Evolutionary conservation across 2,329 filamentous ascomycete genomes (phyloP).

Genomic region (Cercospora zeae-maydis): DNA sequence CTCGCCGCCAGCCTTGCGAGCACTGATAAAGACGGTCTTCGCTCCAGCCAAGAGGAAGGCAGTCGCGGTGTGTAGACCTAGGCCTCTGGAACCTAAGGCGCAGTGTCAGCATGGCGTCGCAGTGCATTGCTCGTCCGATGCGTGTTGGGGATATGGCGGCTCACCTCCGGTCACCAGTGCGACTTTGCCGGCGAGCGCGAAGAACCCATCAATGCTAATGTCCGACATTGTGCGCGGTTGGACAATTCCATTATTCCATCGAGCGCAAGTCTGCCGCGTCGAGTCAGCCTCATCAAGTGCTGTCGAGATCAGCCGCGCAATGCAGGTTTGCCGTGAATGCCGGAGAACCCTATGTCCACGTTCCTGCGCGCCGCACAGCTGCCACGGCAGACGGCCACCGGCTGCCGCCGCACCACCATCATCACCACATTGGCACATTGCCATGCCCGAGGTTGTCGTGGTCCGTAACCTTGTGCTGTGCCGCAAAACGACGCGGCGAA

Average conservation of each 20-base stretch:
- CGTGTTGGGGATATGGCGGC: not conserved
- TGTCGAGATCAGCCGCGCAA: not conserved
- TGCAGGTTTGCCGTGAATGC: slow-evolving; percentile 10
- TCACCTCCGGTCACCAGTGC: slow-evolving; percentile 74
- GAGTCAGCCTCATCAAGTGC: not conserved
- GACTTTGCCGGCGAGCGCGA: slow-evolving; percentile 79
- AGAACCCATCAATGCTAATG: slow-evolving; percentile 67
- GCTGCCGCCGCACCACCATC: too few relatives aligned
- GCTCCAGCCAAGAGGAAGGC: slow-evolving; percentile 77
- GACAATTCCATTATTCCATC: not conserved
- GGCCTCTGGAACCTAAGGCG: slow-evolving; percentile 58
- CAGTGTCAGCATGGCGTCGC: slow-evolving; percentile 16
- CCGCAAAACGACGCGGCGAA: not conserved
- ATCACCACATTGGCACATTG: not conserved
- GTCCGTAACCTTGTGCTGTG: not conserved
- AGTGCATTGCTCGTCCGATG: not conserved
- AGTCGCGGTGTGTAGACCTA: slow-evolving; percentile 70
- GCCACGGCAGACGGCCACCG: not conserved
- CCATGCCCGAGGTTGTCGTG: slow-evolving; percentile 20
- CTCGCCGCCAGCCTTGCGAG: slow-evolving; percentile 64
- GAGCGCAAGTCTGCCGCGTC: not conserved
- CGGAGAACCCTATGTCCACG: not conserved
- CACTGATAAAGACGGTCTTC: slow-evolving; percentile 85
- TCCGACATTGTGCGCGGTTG: slow-evolving; percentile 44
- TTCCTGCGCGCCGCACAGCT: not conserved